Evolutionary conservation across 2,329 filamentous ascomycete species (phyloP).

Genomic region (Podosphaera fusca): DNA sequence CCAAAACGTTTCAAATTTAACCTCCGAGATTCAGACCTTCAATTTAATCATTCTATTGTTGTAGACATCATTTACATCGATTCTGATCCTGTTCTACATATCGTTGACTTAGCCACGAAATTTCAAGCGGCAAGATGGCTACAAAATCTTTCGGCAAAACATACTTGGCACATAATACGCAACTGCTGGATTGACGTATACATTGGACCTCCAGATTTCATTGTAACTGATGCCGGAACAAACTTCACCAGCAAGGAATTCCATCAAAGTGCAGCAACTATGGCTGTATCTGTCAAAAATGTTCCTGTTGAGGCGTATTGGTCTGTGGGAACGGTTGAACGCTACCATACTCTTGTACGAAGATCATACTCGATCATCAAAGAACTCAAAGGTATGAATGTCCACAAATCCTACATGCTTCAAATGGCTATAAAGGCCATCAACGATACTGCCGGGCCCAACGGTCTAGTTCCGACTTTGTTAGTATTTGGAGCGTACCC

Average conservation of each 20-base stretch:
- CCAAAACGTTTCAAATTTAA: neutral
- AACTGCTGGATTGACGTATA: neutral
- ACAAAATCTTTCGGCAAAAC: neutral
- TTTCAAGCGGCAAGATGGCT: neutral
- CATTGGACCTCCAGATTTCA: neutral
- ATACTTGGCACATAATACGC: neutral
- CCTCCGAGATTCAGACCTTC: neutral
- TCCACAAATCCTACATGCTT: neutral
- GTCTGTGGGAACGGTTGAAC: neutral
- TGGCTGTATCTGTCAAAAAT: neutral
- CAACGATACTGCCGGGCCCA: neutral
- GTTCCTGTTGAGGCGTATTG: neutral
- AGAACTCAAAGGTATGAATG: neutral
- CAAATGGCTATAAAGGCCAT: slow-evolving; percentile 1
- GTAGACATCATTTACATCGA: slow-evolving; percentile 1
- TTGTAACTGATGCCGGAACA: neutral
- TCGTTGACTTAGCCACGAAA: neutral
- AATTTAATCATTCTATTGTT: neutral
- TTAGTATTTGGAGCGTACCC: slow-evolving; percentile 1
- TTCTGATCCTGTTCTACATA: neutral
- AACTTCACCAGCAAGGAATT: neutral
- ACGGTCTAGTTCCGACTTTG: no score
- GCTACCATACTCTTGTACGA: neutral
- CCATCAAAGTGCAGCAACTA: neutral
- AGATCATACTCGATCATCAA: neutral